These are phyloP conservation scores for Trichoderma erinaceum DNA, from an alignment of 495 filamentous ascomycete species.

Conservation along the genomic window DNA sequence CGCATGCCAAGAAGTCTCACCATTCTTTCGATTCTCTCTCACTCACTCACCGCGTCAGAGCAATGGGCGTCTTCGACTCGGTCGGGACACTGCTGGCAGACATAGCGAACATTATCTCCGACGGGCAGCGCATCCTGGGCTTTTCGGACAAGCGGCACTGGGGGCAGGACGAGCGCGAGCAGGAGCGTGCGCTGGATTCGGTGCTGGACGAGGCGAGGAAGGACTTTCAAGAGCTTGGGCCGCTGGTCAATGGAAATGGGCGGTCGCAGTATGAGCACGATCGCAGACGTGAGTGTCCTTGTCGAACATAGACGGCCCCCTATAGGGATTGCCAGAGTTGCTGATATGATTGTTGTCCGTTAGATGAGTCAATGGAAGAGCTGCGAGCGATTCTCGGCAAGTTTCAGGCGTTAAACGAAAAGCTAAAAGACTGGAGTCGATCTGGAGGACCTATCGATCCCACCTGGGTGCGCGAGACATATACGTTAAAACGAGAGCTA, in stretches of 20 bases:
- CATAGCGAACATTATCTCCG: slow-evolving; percentile 40
- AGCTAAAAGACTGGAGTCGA: slow-evolving; percentile 40
- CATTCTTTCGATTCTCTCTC: neutral
- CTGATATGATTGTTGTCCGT: slow-evolving; percentile 15
- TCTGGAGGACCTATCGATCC: slow-evolving; percentile 41
- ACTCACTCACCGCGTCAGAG: neutral
- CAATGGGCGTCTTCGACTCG: slow-evolving; percentile 31
- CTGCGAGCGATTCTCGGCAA: slow-evolving; percentile 33
- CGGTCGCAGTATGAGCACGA: slow-evolving; percentile 45
- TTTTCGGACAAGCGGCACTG: slow-evolving; percentile 46
- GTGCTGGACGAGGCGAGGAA: slow-evolving; percentile 45
- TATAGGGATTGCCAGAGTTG: neutral
- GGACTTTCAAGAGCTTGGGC: slow-evolving; percentile 45
- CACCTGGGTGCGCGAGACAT: slow-evolving; percentile 38
- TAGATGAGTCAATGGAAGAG: slow-evolving; percentile 39
- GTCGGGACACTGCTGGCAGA: slow-evolving; percentile 43
- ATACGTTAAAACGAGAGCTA: slow-evolving; percentile 31
- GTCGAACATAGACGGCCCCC: neutral
- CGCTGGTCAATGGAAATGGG: slow-evolving; percentile 42
- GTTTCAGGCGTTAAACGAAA: slow-evolving; percentile 35
- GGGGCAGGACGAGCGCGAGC: slow-evolving; percentile 45
- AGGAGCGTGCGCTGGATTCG: slow-evolving; percentile 40
- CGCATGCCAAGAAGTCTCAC: neutral
- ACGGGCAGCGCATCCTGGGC: slow-evolving; percentile 41
- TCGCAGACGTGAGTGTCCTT: slow-evolving; percentile 32